These are phyloP conservation scores for Tephrocybe sp. DNA, from an alignment of 768 basidiomycete genomes.

Conservation along the genomic window DNA sequence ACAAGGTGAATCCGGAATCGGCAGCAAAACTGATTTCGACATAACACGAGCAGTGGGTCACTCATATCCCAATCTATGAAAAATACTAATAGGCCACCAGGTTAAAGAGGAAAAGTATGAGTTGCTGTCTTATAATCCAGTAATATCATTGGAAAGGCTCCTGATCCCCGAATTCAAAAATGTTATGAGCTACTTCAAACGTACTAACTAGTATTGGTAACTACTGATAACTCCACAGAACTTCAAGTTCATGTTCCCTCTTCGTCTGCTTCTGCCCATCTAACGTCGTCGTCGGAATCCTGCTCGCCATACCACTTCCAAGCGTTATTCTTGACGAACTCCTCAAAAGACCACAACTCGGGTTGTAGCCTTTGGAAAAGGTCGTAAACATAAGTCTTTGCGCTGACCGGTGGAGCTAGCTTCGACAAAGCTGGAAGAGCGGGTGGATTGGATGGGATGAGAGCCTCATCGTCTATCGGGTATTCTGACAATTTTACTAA, in stretches of 20 bases:
- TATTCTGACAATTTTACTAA: constrained; percentile 34
- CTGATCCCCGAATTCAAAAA: too few relatives aligned
- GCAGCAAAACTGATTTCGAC: too few relatives aligned
- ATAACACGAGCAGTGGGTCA: too few relatives aligned
- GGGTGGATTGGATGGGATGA: constrained; percentile 44
- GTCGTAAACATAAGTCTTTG: constrained; percentile 75
- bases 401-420: constrained; percentile 37
- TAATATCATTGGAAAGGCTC: too few relatives aligned
- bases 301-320: constrained; percentile 72
- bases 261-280: constrained; percentile 52
- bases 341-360: constrained; percentile 78
- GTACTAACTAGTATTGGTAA: too few relatives aligned
- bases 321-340: constrained; percentile 74
- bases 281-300: constrained; percentile 41
- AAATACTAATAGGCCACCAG: too few relatives aligned
- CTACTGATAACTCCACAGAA: too few relatives aligned
- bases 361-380: constrained; percentile 46
- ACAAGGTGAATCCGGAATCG: background rate
- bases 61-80: too few relatives aligned
- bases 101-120: too few relatives aligned
- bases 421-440: constrained; percentile 37
- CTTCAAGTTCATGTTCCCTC: constrained; percentile 19
- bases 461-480: constrained; percentile 26
- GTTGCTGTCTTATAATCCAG: too few relatives aligned
- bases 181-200: too few relatives aligned